Evolutionary conservation across 305 asterid genomes (phyloP), one percentile per base, ranked within the genome.

Genomic region (Solanum aculeatissimum): DNA sequence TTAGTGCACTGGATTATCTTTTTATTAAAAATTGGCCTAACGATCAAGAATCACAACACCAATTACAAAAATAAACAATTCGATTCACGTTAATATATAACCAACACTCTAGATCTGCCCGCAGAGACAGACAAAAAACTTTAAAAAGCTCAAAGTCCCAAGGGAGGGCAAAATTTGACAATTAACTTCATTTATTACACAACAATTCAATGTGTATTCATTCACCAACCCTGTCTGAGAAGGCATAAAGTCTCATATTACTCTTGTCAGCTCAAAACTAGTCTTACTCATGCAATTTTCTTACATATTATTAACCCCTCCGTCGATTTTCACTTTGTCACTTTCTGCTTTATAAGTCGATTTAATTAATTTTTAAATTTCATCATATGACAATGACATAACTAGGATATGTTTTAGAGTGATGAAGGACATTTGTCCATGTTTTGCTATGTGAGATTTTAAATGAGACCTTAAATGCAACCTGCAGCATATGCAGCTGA

Each of bases 391-490:
- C 21, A 23, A 45, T 45, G 57, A 77, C 54, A 69, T 69, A 19
- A 70, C 63, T 77, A 16, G 63, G 43, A 71, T 43, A 49, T 27
- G 82, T 27, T 77, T 77, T 49, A 51, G 27, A 51, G 45, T 4
- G 9, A 75, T 27, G 25, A 75, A 27, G 45, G 60, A 18, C 63
- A n/a, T 49, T 45, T 81, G 71, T 83, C 83, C 86, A 85, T 66
- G 51, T 35, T 32, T 2, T 45, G 83, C 83, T 85, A 65, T 82
- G 86, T 49, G 85, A 49, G 91, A 53, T 85, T 23, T 63, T 93
- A 85, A 90, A 89, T 93, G 93, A 60, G 23, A 84, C 77, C 85
- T 84, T 93, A 89, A 95, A 94, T 92, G 96, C 93, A 72, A 77
- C 84, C 90, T 89, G 93, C 90, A 83, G 58, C 85, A 69, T 77